Conservation (phyloP, 2,329 filamentous ascomycete genomes). For the Ophiocordyceps australis region DNA sequence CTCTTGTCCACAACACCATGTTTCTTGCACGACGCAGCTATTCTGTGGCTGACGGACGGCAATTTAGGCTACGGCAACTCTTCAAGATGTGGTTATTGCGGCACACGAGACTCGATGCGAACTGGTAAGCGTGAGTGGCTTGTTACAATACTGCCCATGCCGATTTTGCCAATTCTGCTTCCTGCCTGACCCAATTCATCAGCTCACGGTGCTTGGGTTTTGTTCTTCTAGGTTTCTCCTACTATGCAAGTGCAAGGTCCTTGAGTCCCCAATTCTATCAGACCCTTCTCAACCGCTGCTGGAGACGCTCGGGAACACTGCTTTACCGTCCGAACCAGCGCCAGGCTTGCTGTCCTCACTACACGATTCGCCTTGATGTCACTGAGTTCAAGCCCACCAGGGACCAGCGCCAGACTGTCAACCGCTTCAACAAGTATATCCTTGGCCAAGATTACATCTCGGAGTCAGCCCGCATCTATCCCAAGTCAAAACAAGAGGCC, state of each 20-base stretch:
- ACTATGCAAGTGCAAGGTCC: slow-evolving; percentile 45
- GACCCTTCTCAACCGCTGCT: slow-evolving; percentile 52
- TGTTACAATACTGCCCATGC: too few relatives aligned
- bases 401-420: slow-evolving; percentile 58
- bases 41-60: slow-evolving; percentile 38
- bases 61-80: slow-evolving; percentile 34
- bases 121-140: too few relatives aligned
- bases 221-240: slow-evolving; percentile 48
- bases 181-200: too few relatives aligned
- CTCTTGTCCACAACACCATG: too few relatives aligned
- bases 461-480: slow-evolving; percentile 43
- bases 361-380: slow-evolving; percentile 59
- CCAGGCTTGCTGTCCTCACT: slow-evolving; percentile 81
- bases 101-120: slow-evolving; percentile 22
- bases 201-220: too few relatives aligned
- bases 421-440: slow-evolving; percentile 58
- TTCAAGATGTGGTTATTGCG: slow-evolving; percentile 34
- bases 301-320: slow-evolving; percentile 54
- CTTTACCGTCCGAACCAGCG: slow-evolving; percentile 66
- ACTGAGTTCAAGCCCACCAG: slow-evolving; percentile 44
- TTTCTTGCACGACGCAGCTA: slow-evolving; percentile 21
- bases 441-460: slow-evolving; percentile 50
- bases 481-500: slow-evolving; percentile 46
- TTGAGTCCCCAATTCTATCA: slow-evolving; percentile 54
- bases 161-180: too few relatives aligned